Percentiles rank a stretch among this genome's conserved stretches.
These are phyloP conservation scores for Scedosporium aurantiacum DNA, from an alignment of 2,329 filamentous ascomycete species.

Conservation along the genomic window DNA sequence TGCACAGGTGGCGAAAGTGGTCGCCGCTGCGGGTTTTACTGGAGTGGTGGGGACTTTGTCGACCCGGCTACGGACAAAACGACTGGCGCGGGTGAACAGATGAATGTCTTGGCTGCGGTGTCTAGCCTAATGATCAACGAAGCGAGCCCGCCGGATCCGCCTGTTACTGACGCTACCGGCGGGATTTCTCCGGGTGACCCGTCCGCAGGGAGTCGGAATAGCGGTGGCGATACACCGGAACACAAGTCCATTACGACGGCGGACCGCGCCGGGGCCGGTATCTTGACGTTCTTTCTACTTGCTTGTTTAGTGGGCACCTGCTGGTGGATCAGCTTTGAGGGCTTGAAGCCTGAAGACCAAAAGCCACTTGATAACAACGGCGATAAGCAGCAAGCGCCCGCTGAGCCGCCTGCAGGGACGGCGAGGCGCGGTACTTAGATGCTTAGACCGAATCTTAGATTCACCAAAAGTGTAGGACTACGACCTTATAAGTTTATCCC, in stretches of 20 bases:
- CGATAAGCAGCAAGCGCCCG: too few relatives aligned
- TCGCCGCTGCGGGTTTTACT: constrained; percentile 42
- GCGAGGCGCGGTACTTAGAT: too few relatives aligned
- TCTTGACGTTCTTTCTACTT: constrained; percentile 34
- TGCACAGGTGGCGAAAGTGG: constrained; percentile 40
- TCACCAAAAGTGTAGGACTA: too few relatives aligned
- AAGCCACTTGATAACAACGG: too few relatives aligned
- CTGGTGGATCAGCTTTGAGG: constrained; percentile 36
- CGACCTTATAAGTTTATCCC: too few relatives aligned
- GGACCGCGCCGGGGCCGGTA: constrained; percentile 36
- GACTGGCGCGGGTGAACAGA: constrained; percentile 47
- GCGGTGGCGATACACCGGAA: constrained; percentile 28
- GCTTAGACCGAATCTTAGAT: too few relatives aligned
- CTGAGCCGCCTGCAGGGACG: too few relatives aligned
- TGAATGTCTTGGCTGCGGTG: constrained; percentile 46
- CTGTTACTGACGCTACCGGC: constrained; percentile 39
- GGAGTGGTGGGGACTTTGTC: constrained; percentile 40
- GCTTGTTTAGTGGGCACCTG: constrained; percentile 28
- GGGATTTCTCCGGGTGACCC: too few relatives aligned
- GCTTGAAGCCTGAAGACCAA: not conserved
- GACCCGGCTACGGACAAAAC: constrained; percentile 21
- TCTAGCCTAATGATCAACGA: constrained; percentile 36
- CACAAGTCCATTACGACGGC: constrained; percentile 27
- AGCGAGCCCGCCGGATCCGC: constrained; percentile 31
- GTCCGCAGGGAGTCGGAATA: constrained; percentile 12